Evolutionary conservation across 441 rosid species (phyloP).

Genomic region (California macrophylla): DNA sequence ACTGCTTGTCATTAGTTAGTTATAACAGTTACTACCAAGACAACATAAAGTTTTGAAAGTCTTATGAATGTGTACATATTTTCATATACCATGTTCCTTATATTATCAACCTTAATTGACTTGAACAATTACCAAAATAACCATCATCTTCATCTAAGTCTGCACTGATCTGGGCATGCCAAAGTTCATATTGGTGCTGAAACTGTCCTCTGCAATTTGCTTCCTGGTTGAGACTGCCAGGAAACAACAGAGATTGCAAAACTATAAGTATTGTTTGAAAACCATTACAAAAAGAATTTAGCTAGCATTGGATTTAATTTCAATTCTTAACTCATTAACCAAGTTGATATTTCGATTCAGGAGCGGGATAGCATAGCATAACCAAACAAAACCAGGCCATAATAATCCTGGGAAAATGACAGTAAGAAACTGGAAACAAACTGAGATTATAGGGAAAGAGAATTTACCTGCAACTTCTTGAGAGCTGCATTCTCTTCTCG

Average conservation of each 20-base stretch:
- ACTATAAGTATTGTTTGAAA: background rate
- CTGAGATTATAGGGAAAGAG: background rate
- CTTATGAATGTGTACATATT: background rate
- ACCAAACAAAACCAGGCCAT: background rate
- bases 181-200: background rate
- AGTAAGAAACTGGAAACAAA: background rate
- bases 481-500: background rate
- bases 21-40: background rate
- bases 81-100: background rate
- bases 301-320: background rate
- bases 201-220: background rate
- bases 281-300: background rate
- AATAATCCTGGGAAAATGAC: background rate
- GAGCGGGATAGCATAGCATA: background rate
- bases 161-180: background rate
- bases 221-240: background rate
- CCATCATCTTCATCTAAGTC: background rate
- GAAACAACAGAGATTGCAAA: background rate
- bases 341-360: background rate
- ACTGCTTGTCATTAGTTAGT: background rate
- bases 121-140: background rate
- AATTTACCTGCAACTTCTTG: background rate
- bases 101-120: background rate
- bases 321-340: background rate
- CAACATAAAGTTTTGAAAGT: background rate